A percentile compares a stretch with the other conserved stretches of the same genome.
phyloP scores from a whole-genome alignment of 305 asterid species.

The Withania somnifera region DNA sequence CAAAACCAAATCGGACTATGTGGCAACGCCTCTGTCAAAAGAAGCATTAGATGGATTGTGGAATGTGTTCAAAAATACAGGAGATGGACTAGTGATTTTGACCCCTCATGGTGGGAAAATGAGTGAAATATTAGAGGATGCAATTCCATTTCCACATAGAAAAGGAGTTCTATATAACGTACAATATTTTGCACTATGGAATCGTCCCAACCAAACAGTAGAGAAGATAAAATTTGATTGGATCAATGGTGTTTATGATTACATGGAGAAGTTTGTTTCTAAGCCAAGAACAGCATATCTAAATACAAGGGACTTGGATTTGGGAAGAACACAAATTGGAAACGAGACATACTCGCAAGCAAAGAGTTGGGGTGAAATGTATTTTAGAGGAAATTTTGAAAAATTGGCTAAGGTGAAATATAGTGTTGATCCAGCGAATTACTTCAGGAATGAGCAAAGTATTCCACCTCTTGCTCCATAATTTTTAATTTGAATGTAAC shows the following conservation, averaged over 20 bases:
- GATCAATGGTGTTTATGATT: slow-evolving; percentile 10
- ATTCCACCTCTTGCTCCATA: slow-evolving; percentile 26
- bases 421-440: slow-evolving; percentile 15
- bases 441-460: slow-evolving; percentile 23
- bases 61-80: slow-evolving; percentile 1
- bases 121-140: slow-evolving; percentile 12
- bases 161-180: slow-evolving; percentile 16
- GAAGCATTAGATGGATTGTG: not conserved
- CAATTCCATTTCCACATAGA: slow-evolving; percentile 21
- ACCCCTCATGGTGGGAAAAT: slow-evolving; percentile 23
- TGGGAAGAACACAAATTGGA: slow-evolving; percentile 17
- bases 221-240: slow-evolving; percentile 8
- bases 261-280: slow-evolving; percentile 6
- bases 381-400: slow-evolving; percentile 18
- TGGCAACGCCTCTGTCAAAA: slow-evolving; percentile 2
- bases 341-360: slow-evolving; percentile 9
- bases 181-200: slow-evolving; percentile 19
- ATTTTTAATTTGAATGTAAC: not conserved
- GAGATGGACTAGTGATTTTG: slow-evolving; percentile 2
- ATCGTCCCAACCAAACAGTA: not conserved
- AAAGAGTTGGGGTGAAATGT: slow-evolving; percentile 17
- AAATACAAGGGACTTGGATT: slow-evolving; percentile 26
- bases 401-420: slow-evolving; percentile 14
- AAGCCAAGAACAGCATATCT: slow-evolving; percentile 21
- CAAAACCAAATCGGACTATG: slow-evolving; percentile 20